phyloP scores from a whole-genome alignment of 352 stramenopile genomes.

The Globisporangium polare region DNA sequence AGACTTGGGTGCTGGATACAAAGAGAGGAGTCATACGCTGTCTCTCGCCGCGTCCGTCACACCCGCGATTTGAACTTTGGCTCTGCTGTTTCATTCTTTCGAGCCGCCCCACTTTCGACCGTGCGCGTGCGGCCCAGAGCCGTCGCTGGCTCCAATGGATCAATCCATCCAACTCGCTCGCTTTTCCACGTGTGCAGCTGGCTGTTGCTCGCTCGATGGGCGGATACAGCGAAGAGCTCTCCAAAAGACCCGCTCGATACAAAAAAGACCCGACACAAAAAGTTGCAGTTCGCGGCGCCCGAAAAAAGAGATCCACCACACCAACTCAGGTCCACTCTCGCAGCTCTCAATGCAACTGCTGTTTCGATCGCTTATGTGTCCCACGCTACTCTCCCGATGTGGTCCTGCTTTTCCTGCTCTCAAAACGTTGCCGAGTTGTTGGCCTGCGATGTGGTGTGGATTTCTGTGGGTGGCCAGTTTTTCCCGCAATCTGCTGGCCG shows the following conservation, averaged over 20 bases:
- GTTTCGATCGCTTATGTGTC: not conserved
- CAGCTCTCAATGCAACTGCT: not conserved
- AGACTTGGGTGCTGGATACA: not conserved
- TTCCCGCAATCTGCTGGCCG: not conserved
- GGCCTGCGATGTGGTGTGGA: slow-evolving; percentile 5
- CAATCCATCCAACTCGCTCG: not conserved
- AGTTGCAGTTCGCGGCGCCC: slow-evolving; percentile 11
- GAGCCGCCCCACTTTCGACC: not conserved
- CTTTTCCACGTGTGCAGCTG: not conserved
- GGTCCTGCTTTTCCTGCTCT: slow-evolving; percentile 10
- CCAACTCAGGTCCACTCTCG: not conserved
- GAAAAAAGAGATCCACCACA: not conserved
- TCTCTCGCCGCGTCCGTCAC: slow-evolving; percentile 3
- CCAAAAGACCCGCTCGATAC: not conserved
- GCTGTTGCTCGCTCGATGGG: not conserved
- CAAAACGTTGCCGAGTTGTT: not conserved
- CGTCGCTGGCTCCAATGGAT: not conserved
- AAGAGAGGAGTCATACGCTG: not conserved
- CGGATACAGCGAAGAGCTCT: not conserved
- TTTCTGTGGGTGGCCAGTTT: slow-evolving; percentile 11
- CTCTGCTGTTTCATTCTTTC: slow-evolving; percentile 1
- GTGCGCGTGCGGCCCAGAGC: not conserved
- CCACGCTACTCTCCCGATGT: not conserved
- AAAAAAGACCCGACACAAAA: slow-evolving; percentile 12
- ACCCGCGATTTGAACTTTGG: slow-evolving; percentile 1